phyloP scores from a whole-genome alignment of 345 rosid species.

The Erodium maritimum region DNA sequence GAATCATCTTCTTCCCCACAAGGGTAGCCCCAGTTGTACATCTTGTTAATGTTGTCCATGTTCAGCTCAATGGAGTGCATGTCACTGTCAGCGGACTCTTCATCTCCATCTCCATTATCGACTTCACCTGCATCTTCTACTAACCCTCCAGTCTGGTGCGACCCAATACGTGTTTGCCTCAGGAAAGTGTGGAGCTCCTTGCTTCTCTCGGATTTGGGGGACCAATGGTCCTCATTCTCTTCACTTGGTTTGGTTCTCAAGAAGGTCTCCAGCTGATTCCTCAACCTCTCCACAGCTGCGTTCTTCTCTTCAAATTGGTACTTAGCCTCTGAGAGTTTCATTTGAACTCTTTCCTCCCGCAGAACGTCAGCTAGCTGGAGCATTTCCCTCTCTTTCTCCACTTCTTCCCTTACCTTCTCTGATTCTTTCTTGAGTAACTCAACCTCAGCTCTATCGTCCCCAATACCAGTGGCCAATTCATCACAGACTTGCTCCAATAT shows the following conservation, averaged over 20 bases:
- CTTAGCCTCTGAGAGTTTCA: slow-evolving; percentile 86
- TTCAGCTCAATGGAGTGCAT: slow-evolving; percentile 84
- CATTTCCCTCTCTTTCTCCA: slow-evolving; percentile 94
- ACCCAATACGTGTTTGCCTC: slow-evolving; percentile 19
- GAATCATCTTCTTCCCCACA: slow-evolving; percentile 19
- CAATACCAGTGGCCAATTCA: slow-evolving; percentile 66
- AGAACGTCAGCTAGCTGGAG: slow-evolving; percentile 81
- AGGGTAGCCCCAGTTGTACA: slow-evolving; percentile 79
- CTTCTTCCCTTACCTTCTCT: slow-evolving; percentile 48
- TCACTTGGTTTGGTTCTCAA: slow-evolving; percentile 24
- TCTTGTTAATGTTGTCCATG: slow-evolving; percentile 52
- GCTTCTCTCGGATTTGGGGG: slow-evolving; percentile 30
- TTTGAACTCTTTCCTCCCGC: slow-evolving; percentile 92
- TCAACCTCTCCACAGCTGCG: slow-evolving; percentile 56
- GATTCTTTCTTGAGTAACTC: slow-evolving; percentile 55
- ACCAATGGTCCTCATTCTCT: slow-evolving; percentile 14
- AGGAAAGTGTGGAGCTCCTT: slow-evolving; percentile 50
- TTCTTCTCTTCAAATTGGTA: slow-evolving; percentile 83
- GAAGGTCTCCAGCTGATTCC: slow-evolving; percentile 52
- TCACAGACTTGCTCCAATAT: slow-evolving; percentile 78
- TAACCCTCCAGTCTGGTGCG: slow-evolving; percentile 10
- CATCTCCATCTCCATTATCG: slow-evolving; percentile 14
- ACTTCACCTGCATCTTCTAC: too few species aligned
- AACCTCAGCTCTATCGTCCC: slow-evolving; percentile 51
- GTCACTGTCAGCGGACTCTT: slow-evolving; percentile 63